Percentiles rank a stretch among this genome's conserved stretches.
Evolutionary conservation across 1,284 basidiomycete species (phyloP).

Genomic region (Afroboletus lepidellus): DNA sequence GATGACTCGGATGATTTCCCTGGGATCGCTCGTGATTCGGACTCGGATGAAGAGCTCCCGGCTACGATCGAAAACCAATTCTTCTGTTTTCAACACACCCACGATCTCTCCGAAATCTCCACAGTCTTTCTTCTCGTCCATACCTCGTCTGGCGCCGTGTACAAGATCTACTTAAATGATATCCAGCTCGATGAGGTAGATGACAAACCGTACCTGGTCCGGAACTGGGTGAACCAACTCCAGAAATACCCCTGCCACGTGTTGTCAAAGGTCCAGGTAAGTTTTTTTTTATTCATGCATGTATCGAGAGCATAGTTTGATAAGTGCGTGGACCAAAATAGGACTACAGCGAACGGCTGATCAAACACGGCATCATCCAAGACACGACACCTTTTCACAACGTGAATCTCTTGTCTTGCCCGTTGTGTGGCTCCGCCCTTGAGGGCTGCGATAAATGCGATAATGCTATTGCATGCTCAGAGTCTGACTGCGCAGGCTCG

Average conservation of each 20-base stretch:
- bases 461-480: not conserved
- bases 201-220: too few relatives aligned
- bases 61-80: not conserved
- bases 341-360: not conserved
- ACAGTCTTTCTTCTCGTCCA: not conserved
- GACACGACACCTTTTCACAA: not conserved
- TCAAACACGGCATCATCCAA: not conserved
- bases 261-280: not conserved
- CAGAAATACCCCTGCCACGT: not conserved
- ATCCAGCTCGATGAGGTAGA: too few relatives aligned
- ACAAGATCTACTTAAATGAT: too few relatives aligned
- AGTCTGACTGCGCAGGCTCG: not conserved
- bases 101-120: not conserved
- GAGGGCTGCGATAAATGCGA: not conserved
- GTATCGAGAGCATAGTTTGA: not conserved
- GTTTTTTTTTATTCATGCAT: not conserved
- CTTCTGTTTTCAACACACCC: not conserved
- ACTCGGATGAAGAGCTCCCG: too few relatives aligned
- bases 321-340: not conserved
- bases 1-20: too few relatives aligned
- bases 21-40: too few relatives aligned
- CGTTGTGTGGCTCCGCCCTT: not conserved
- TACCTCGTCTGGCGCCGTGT: too few relatives aligned
- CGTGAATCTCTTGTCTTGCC: constrained; percentile 1
- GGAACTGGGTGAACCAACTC: not conserved